Percentiles rank a stretch among this genome's conserved stretches.
Conservation (phyloP, 2,329 filamentous ascomycete genomes). For the Metarhizium sp. region DNA sequence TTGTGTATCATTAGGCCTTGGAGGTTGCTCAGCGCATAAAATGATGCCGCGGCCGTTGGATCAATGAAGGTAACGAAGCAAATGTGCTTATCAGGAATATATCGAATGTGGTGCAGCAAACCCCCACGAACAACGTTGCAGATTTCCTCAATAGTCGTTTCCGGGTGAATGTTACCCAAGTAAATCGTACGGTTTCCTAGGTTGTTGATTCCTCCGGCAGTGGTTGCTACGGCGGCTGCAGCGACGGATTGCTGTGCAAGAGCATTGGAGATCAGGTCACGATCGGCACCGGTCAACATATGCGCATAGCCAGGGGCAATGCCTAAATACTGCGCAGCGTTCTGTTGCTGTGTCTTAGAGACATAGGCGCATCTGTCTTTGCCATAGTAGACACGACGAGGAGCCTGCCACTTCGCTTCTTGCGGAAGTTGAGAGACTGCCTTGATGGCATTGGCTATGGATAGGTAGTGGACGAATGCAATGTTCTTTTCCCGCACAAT, state of each 20-base stretch:
- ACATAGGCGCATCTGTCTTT: conserved; percentile 98
- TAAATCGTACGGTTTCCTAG: conserved; percentile 96
- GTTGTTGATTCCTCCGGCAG: conserved; percentile 94
- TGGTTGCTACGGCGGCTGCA: conserved; percentile 91
- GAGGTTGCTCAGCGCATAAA: conserved; percentile 94
- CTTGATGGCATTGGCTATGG: conserved; percentile 97
- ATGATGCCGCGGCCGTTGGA: conserved; percentile 91
- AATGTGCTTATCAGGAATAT: conserved; percentile 99
- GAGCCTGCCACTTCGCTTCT: conserved; percentile 93
- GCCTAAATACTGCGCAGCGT: conserved; percentile 93
- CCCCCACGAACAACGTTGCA: conserved; percentile 97
- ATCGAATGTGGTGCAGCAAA: conserved; percentile 93
- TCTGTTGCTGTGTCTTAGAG: conserved; percentile 98
- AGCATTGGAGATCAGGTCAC: conserved; percentile 92
- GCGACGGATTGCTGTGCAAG: conserved; percentile 96
- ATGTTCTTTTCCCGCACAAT: conserved; percentile 97
- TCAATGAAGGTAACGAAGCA: conserved; percentile 99
- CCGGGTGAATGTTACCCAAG: conserved; percentile 95
- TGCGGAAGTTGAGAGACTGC: conserved; percentile 93
- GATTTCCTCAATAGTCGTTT: conserved; percentile 98
- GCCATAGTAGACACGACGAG: conserved; percentile 93
- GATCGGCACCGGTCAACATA: conserved; percentile 90
- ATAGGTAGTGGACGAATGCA: conserved; percentile 94
- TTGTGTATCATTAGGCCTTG: conserved; percentile 99
- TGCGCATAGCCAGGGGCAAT: conserved; percentile 96